phyloP scores from a whole-genome alignment of 2,329 filamentous ascomycete genomes.

The Fusarium tuaranense region DNA sequence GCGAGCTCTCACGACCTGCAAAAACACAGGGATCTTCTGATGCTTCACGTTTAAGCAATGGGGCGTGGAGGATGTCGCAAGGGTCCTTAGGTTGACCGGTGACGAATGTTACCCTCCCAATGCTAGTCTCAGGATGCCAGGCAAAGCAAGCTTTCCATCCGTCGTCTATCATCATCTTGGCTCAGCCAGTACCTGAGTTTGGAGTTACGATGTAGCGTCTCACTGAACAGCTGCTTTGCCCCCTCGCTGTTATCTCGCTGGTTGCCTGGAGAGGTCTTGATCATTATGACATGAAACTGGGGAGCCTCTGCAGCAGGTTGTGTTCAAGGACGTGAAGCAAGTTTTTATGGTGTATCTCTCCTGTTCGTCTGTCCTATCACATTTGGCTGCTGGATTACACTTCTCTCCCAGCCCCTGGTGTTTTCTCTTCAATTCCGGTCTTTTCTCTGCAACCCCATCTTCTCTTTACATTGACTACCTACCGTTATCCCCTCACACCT shows the following conservation, averaged over 20 bases:
- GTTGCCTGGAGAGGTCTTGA: neutral
- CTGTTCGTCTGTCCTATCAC: neutral
- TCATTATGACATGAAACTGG: neutral
- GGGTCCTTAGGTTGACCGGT: constrained; percentile 8
- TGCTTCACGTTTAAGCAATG: neutral
- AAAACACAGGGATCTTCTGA: neutral
- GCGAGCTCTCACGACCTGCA: neutral
- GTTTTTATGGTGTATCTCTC: neutral
- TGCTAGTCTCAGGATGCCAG: constrained; percentile 25
- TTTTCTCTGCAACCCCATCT: neutral
- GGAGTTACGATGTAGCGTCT: neutral
- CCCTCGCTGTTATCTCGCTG: neutral
- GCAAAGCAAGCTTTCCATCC: constrained; percentile 5
- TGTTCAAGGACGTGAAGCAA: neutral
- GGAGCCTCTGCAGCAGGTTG: neutral
- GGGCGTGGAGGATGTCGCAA: constrained; percentile 7
- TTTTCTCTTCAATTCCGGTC: neutral
- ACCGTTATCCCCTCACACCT: constrained; percentile 1
- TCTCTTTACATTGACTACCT: neutral
- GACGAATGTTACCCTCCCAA: constrained; percentile 2
- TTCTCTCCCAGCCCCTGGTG: neutral
- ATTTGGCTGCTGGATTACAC: neutral
- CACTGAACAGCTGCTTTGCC: neutral
- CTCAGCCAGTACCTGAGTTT: neutral
- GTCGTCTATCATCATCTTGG: neutral